phyloP scores from a whole-genome alignment of 345 rosid genomes.

The Hypericum perforatum region DNA sequence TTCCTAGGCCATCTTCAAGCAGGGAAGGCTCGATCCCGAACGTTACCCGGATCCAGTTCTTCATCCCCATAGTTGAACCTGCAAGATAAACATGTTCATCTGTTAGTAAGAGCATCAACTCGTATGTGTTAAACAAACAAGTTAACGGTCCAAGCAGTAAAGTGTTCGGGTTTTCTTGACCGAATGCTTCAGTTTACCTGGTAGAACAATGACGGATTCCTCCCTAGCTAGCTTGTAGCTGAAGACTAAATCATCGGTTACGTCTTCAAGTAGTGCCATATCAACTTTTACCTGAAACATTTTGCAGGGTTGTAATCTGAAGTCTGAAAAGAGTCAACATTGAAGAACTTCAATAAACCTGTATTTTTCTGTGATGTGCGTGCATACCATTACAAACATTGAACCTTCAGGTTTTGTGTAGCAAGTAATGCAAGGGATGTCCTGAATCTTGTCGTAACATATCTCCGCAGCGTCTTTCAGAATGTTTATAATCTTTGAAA shows the following conservation, averaged over 20 bases:
- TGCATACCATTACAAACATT: background rate
- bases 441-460: background rate
- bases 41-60: constrained; percentile 24
- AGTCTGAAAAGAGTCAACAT: no score
- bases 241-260: background rate
- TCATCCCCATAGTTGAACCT: constrained; percentile 18
- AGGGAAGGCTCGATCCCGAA: constrained; percentile 18
- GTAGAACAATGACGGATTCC: background rate
- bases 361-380: no score
- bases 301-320: no score
- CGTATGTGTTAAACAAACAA: no score
- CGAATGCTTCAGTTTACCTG: background rate
- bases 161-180: background rate
- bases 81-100: background rate
- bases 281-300: background rate
- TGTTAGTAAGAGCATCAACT: background rate
- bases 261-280: background rate
- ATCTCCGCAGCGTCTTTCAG: background rate
- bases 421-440: background rate
- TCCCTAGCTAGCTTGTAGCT: background rate
- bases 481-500: background rate
- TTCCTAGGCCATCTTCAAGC: constrained; percentile 19
- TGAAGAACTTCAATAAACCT: no score
- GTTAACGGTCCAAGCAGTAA: no score
- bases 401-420: background rate